These are phyloP conservation scores for Persicaria tinctoria DNA, from an alignment of 148 eudicot genomes.

Conservation along the genomic window DNA sequence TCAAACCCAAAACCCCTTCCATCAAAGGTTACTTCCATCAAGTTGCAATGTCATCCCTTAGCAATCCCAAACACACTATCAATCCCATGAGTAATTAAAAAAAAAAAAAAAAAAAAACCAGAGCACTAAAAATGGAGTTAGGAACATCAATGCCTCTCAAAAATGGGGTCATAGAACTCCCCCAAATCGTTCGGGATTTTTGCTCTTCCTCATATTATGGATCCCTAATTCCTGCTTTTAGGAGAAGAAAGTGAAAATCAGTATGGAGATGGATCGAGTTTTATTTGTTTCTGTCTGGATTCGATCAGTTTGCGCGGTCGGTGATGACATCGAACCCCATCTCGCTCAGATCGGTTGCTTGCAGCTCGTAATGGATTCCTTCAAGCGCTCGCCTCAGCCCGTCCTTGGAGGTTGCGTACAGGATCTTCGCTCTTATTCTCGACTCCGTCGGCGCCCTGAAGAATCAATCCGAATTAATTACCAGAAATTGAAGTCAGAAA, in stretches of 20 bases:
- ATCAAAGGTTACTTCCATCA: neutral
- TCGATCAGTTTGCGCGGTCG: conserved; percentile 51
- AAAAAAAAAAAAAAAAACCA: neutral
- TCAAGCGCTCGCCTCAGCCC: conserved; percentile 84
- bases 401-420: conserved; percentile 90
- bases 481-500: neutral
- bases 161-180: neutral
- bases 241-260: neutral
- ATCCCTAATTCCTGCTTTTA: neutral
- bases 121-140: conserved; percentile 5
- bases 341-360: conserved; percentile 93
- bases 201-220: neutral
- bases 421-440: conserved; percentile 80
- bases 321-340: conserved; percentile 83
- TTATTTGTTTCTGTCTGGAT: neutral
- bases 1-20: neutral
- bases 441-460: conserved; percentile 83
- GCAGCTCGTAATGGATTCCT: conserved; percentile 82
- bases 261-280: neutral
- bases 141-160: neutral
- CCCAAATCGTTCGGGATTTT: neutral
- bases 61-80: neutral
- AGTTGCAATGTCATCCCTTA: neutral
- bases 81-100: neutral
- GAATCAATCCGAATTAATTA: neutral